Conservation (phyloP, 306 rosid genomes). For the Macrotyloma uniflorum region DNA sequence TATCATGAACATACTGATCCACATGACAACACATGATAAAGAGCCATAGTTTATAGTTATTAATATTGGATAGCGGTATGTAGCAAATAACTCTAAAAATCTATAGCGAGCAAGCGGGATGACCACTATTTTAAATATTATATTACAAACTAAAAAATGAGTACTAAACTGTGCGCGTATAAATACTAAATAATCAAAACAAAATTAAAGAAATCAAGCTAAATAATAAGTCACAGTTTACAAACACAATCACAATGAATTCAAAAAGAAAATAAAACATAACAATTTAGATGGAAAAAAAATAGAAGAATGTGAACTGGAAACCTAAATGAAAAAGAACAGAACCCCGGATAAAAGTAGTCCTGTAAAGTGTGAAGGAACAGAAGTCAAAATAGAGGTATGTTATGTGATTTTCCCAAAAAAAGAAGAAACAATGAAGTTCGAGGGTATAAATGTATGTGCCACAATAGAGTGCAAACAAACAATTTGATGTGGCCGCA, state of each 20-base stretch:
- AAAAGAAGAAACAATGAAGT: not conserved
- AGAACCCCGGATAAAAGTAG: not conserved
- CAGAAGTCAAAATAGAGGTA: not conserved
- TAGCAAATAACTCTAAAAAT: not conserved
- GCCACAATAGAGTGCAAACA: not conserved
- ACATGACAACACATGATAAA: constrained; percentile 23
- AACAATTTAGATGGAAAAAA: not conserved
- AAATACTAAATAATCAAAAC: not conserved
- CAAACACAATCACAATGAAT: not conserved
- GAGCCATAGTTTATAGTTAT: not conserved
- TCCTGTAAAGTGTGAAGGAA: not conserved
- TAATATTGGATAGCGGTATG: not conserved
- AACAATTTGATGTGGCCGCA: not conserved
- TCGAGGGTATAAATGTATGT: not conserved
- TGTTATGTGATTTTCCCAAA: not conserved
- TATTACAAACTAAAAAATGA: not conserved
- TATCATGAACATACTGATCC: constrained; percentile 28
- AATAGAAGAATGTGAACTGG: not conserved
- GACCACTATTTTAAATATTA: not conserved
- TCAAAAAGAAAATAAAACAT: not conserved
- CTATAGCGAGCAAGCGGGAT: not conserved
- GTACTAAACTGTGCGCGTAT: not conserved
- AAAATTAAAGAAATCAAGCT: not conserved
- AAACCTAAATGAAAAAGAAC: not conserved
- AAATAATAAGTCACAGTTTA: not conserved